phyloP scores from a whole-genome alignment of 768 basidiomycete genomes.

The Dendrothele bispora region DNA sequence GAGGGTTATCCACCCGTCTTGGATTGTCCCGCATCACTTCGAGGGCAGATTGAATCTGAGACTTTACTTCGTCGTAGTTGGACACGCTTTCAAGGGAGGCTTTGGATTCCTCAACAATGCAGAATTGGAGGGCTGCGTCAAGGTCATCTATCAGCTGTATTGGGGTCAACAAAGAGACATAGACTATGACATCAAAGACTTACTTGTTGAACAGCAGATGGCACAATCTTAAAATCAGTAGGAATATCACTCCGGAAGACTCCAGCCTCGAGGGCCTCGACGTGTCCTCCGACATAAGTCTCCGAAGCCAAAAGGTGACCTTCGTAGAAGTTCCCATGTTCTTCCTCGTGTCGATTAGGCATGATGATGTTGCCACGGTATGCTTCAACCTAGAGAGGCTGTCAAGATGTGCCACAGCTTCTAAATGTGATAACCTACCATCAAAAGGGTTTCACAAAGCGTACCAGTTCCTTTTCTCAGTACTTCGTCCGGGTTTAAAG shows the following conservation, averaged over 20 bases:
- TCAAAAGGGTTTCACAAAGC: constrained; percentile 93
- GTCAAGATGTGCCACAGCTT: constrained; percentile 4
- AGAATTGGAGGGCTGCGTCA: constrained; percentile 88
- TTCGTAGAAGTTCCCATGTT: constrained; percentile 88
- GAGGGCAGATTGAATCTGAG: constrained; percentile 70
- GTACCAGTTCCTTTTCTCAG: constrained; percentile 95
- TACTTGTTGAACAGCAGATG: constrained; percentile 82
- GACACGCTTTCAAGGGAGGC: constrained; percentile 78
- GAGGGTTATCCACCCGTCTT: constrained; percentile 82
- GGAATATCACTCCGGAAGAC: constrained; percentile 96
- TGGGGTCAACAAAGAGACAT: constrained; percentile 6
- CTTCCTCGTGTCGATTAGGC: constrained; percentile 96
- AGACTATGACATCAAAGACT: neutral
- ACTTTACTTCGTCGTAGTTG: constrained; percentile 93
- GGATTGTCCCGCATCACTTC: constrained; percentile 92
- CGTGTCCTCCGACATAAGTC: constrained; percentile 98
- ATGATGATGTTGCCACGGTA: constrained; percentile 90
- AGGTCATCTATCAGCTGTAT: constrained; percentile 88
- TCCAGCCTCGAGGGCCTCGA: constrained; percentile 97
- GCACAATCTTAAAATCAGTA: constrained; percentile 93
- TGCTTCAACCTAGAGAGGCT: constrained; percentile 79
- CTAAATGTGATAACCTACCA: constrained; percentile 58
- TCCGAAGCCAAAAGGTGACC: constrained; percentile 97
- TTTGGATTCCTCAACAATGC: constrained; percentile 83
- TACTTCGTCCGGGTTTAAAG: constrained; percentile 94